Conservation (phyloP, 441 rosid species). For the Adansonia gregorii region DNA sequence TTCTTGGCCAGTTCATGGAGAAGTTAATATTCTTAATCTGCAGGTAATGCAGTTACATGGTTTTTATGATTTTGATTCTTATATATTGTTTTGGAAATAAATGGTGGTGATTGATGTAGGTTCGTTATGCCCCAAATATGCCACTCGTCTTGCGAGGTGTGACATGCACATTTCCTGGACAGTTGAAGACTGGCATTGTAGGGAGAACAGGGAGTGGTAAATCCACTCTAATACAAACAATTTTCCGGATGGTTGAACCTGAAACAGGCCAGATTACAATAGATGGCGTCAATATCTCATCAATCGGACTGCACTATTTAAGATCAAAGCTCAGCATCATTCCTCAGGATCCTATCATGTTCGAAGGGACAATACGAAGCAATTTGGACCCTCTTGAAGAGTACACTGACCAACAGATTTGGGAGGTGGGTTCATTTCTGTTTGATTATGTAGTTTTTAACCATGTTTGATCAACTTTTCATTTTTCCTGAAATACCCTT, state of each 20-base stretch:
- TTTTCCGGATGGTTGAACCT: conserved; percentile 86
- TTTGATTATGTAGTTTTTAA: background rate
- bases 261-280: conserved; percentile 65
- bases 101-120: conserved; percentile 41
- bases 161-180: conserved; percentile 79
- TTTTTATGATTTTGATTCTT: background rate
- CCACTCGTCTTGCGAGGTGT: conserved; percentile 82
- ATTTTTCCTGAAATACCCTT: too few species aligned
- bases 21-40: conserved; percentile 59
- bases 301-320: conserved; percentile 74
- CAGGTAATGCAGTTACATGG: conserved; percentile 51
- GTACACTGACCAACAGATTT: conserved; percentile 72
- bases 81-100: background rate
- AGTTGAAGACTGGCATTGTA: conserved; percentile 78
- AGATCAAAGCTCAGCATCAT: conserved; percentile 76
- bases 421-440: conserved; percentile 65
- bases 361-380: conserved; percentile 87
- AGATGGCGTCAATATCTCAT: conserved; percentile 66
- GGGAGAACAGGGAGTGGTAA: conserved; percentile 95
- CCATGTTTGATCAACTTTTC: too few species aligned
- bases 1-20: conserved; percentile 76
- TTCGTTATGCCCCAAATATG: conserved; percentile 81
- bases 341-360: conserved; percentile 94
- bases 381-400: conserved; percentile 90
- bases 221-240: conserved; percentile 83